Evolutionary conservation across 441 rosid species (phyloP).

Genomic region (Lepidium campestre): DNA sequence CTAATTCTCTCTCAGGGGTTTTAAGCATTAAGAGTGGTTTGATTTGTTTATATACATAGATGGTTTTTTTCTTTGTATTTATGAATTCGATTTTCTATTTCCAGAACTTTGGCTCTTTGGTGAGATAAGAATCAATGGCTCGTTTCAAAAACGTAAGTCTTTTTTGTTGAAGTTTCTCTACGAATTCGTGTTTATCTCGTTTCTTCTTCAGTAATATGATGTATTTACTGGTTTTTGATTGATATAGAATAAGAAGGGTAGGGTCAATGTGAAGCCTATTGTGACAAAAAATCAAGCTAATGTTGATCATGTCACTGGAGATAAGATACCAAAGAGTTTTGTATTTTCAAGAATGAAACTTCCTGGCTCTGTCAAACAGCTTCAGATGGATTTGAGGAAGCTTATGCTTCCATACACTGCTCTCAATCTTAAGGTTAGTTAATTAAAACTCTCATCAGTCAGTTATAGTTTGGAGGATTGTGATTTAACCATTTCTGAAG

Average conservation of each 20-base stretch:
- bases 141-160: conserved; percentile 49
- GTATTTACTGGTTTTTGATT: background rate
- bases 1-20: background rate
- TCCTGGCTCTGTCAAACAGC: conserved; percentile 68
- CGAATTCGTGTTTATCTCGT: background rate
- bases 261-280: conserved; percentile 48
- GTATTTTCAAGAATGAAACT: conserved; percentile 83
- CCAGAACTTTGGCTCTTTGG: conserved; percentile 16
- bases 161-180: background rate
- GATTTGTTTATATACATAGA: background rate
- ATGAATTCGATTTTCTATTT: background rate
- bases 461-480: background rate
- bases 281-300: conserved; percentile 40
- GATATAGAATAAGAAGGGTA: conserved; percentile 43
- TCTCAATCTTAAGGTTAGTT: conserved; percentile 66
- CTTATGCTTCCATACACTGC: conserved; percentile 95
- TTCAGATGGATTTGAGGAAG: conserved; percentile 83
- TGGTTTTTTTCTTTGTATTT: conserved; percentile 2
- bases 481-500: background rate
- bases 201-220: background rate
- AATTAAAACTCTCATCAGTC: background rate
- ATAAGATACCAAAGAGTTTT: conserved; percentile 80
- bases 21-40: background rate
- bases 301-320: conserved; percentile 80
- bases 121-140: conserved; percentile 28